Evolutionary conservation across 371 early-diverging fungal species (phyloP), one percentile per base, ranked within the genome.

Genomic region (Syncephalastrum contaminatum): DNA sequence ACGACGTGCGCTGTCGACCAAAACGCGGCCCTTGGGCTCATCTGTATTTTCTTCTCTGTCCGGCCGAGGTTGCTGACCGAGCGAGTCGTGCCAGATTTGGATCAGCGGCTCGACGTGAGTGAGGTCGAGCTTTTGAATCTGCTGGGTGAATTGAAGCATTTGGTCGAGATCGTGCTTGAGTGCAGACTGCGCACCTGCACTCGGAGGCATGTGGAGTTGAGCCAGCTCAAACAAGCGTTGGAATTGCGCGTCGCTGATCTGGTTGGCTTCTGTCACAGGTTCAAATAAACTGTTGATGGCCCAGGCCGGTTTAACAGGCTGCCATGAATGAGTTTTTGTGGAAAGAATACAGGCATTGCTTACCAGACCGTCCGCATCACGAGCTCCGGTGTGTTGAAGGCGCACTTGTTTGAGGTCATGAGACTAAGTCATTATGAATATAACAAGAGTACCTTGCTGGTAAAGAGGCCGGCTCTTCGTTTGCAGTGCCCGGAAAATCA

Each of bases 191-290:
- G 50, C 53, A 20, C 60, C 49, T 40, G 53, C 41, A 14, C 54
- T 48, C 13, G 45, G 10, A 1, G 63, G 56, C 42, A 62, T 50
- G 15, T 54, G 55, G 19, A 74, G 56, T n/a, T 66, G 71, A 0
- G 71, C 64, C n/a, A 74, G 53, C 14, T 41, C 48, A 13, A 70
- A 60, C n/a, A 74, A 52, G 27, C 62, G 71, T 16, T 66, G 25
- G 39, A 74, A 68, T 22, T 70, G 67, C 25, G 65, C 53, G 48
- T 74, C 71, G 8, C 66, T 59, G 14, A 70, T 73, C 22, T 63
- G 63, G 40, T 71, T 67, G 7, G 44, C 20, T 84, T 30, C 2
- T 8, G 36, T 12, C 10, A 30, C 36, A 30, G 36, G 36, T 10
- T 30, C 36, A 30, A 30, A 30, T 10, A 30, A 10, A 30, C 36